Evolutionary conservation across 2,329 filamentous ascomycete species (phyloP), one percentile per base, ranked within the genome.

Genomic region (Botrytis deweyae): DNA sequence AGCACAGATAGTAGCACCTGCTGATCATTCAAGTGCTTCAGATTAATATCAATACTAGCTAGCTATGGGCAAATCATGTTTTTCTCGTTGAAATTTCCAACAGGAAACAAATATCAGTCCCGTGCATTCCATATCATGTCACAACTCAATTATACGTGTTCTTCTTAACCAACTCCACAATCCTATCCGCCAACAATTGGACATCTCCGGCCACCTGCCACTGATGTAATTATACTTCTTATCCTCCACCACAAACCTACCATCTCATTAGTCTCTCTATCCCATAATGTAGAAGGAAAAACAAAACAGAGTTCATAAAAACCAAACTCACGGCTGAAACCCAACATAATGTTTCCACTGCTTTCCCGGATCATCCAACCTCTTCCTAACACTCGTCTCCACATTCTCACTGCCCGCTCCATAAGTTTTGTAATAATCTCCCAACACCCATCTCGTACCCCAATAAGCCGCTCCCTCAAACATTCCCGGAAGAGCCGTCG

Each of bases 391-490:
- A 61, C 83, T 82, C 9, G 82, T 80, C 76, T 88, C 85, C 5
- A 87, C 85, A 74, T 85, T 82, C 49, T 86, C 85, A 74, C 84
- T 86, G 0, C 85, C 83, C 4, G 84, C 83, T 1, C 87, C 87
- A 72, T 87, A 88, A 3, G 86, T 88, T 83, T 88, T 88, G 78
- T 88, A 88, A 76, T 88, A 88, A 72, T 88, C 87, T 4, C 86
- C 87, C 20, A 88, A 78, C 61, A 87, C 84, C 3, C 81, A 79
- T 55, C 85, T 81, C 4, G 87, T 88, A 5, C 83, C 82, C 83
- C 85, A 86, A 74, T 84, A 88, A 1, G 85, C 85, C 29, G 82
- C 70, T 75, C 86, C 84, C 78, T 88, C 87, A 77, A 87, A 87
- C 38, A 82, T 79, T 0, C 82, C 82, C 0, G 86, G 86, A 63